Percentiles rank a stretch among this genome's conserved stretches.
These are phyloP conservation scores for Ceriops zippeliana DNA, from an alignment of 345 rosid species.

Conservation along the genomic window DNA sequence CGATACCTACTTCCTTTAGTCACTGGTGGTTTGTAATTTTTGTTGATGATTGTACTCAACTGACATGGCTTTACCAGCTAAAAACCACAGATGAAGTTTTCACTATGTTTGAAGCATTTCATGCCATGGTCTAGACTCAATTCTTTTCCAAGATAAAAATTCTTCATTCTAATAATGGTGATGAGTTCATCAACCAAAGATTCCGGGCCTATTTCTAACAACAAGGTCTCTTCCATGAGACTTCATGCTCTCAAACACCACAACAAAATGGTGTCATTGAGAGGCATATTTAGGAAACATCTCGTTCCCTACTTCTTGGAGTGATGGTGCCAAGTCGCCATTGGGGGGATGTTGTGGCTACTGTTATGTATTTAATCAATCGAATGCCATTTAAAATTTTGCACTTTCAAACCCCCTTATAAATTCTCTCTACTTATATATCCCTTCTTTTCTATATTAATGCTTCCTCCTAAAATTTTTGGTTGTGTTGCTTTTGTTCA, in stretches of 20 bases:
- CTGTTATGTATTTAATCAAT: neutral
- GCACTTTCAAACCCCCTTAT: neutral
- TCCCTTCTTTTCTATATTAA: neutral
- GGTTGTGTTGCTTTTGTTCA: neutral
- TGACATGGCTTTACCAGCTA: too few relatives aligned
- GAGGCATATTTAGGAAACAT: neutral
- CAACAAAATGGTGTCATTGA: neutral
- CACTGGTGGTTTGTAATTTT: too few relatives aligned
- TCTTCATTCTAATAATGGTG: neutral
- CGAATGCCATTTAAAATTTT: neutral
- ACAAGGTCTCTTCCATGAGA: neutral
- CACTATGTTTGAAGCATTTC: too few relatives aligned
- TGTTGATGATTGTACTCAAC: too few relatives aligned
- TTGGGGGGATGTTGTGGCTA: neutral
- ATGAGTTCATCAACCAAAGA: neutral
- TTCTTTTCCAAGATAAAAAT: neutral
- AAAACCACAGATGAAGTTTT: too few relatives aligned
- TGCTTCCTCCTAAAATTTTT: neutral
- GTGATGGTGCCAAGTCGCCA: neutral
- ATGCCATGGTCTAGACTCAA: neutral
- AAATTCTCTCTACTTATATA: neutral
- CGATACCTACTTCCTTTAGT: too few relatives aligned
- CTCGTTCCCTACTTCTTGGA: neutral
- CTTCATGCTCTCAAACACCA: neutral
- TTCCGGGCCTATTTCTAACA: neutral